Evolutionary conservation across 108 stramenopile species (phyloP), one percentile per base, ranked within the genome.

Genomic region (Craspedostauros australis): DNA sequence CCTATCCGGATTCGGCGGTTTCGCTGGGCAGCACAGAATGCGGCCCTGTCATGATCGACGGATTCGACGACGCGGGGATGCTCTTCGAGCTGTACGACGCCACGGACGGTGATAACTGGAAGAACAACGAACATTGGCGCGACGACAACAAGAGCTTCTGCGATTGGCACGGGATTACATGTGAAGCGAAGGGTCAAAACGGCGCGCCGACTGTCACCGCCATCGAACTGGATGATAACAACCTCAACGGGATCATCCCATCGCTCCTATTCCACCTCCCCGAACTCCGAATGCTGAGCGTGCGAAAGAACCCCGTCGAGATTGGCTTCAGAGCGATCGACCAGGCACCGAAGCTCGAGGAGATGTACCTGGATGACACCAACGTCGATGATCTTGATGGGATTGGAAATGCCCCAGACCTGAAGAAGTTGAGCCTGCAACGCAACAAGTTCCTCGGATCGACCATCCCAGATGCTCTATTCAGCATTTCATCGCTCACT

Each of bases 131-230:
- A 21, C 73, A 79, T 42, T 92, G 91, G 91, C 32, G 53, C 3
- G 52, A 63, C 16, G 59, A 65, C 27, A 40, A 55, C 9, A 54
- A 27, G 3, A 14, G 62, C 8, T 59, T 84, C 22, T 92, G 91
- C 62, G 51, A 73, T 19, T 92, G 85, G 71, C 68, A 84, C 46
- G 91, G 91, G 28, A 62, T 91, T 21, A 73, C 54, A 7, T 91
- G 90, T 52, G 70, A 58, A 30, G 33, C 55, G 1, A 31, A 33
- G 22, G 57, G 34, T 8, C 24, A 57, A 29, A 50, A 51, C 9
- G 57, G 57, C 2, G 20, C 23, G 27, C 51, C 44, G 42, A 60
- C 53, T 37, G 82, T 88, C 12, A 64, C 64, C 0, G 80, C 68
- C 32, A 60, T 88, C 12, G 28, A 72, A 18, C 54, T 88, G 23